These are phyloP conservation scores for Tylopilus balloui DNA, from an alignment of 768 basidiomycete genomes.

Conservation along the genomic window DNA sequence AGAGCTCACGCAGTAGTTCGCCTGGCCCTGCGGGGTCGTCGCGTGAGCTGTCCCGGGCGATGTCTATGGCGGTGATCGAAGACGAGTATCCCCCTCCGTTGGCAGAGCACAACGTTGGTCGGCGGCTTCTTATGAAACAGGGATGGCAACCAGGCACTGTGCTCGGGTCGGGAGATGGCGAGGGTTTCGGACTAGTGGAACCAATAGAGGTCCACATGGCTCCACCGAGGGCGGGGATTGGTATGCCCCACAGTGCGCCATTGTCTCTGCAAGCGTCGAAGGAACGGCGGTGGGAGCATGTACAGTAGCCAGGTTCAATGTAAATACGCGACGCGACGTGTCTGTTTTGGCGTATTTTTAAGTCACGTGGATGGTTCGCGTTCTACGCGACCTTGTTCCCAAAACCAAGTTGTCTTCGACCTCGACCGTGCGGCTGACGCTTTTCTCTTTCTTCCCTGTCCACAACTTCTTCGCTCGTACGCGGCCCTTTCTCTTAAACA, in stretches of 20 bases:
- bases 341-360: conserved; percentile 34
- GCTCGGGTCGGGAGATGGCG: conserved; percentile 22
- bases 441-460: conserved; percentile 19
- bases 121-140: conserved; percentile 63
- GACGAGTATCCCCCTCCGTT: conserved; percentile 37
- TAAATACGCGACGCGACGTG: conserved; percentile 31
- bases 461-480: conserved; percentile 15
- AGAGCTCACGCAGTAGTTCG: conserved; percentile 23
- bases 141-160: conserved; percentile 68
- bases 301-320: conserved; percentile 1
- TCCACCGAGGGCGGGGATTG: conserved; percentile 51
- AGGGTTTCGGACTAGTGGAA: conserved; percentile 41
- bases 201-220: conserved; percentile 49
- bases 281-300: conserved; percentile 34
- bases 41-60: conserved; percentile 20
- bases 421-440: conserved; percentile 35
- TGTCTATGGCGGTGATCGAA: conserved; percentile 12
- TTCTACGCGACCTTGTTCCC: conserved; percentile 30
- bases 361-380: conserved; percentile 39
- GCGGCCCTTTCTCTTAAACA: conserved; percentile 23
- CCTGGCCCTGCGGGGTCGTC: conserved; percentile 9
- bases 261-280: conserved; percentile 24
- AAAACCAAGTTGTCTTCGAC: conserved; percentile 21
- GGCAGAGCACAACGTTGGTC: conserved; percentile 58
- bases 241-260: conserved; percentile 29